Conservation (phyloP, 495 filamentous ascomycete genomes). For the Penicillium pulvis region DNA sequence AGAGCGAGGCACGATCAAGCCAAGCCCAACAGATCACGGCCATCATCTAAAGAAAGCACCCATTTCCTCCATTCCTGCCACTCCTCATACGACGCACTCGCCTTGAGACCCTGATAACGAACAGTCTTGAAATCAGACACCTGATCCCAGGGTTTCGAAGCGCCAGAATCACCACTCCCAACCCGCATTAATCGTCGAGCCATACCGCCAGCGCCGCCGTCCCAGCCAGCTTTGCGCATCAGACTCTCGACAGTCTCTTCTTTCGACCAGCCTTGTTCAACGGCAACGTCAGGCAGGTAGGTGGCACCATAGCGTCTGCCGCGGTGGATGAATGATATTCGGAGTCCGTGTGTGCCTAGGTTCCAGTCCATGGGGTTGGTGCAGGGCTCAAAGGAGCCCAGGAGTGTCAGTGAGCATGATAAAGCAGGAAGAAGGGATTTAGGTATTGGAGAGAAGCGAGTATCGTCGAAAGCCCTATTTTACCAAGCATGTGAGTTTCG, state of each 20-base stretch:
- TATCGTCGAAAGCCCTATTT: constrained; percentile 77
- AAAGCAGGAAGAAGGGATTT: constrained; percentile 66
- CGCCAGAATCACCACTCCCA: constrained; percentile 15
- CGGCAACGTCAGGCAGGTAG: constrained; percentile 89
- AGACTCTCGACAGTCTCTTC: constrained; percentile 87
- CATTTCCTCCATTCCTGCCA: constrained; percentile 79
- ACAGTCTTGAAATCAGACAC: constrained; percentile 71
- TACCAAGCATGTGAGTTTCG: background rate
- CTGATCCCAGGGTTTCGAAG: constrained; percentile 62
- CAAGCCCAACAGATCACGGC: constrained; percentile 25
- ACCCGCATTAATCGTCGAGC: constrained; percentile 47
- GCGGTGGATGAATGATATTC: constrained; percentile 70
- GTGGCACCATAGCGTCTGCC: constrained; percentile 67
- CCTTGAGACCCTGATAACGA: constrained; percentile 78
- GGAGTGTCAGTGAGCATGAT: constrained; percentile 70
- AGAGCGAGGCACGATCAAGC: background rate
- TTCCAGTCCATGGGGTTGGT: constrained; percentile 80
- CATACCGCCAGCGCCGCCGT: constrained; percentile 46
- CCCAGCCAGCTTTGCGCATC: constrained; percentile 94
- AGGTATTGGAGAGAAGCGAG: constrained; percentile 77
- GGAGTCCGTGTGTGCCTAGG: constrained; percentile 80
- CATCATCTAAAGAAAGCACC: constrained; percentile 54
- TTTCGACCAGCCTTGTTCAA: constrained; percentile 94
- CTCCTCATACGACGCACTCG: constrained; percentile 66
- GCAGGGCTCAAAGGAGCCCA: constrained; percentile 75